Evolutionary conservation across 2,329 filamentous ascomycete genomes (phyloP).

Genomic region (Trichoderma koningii): DNA sequence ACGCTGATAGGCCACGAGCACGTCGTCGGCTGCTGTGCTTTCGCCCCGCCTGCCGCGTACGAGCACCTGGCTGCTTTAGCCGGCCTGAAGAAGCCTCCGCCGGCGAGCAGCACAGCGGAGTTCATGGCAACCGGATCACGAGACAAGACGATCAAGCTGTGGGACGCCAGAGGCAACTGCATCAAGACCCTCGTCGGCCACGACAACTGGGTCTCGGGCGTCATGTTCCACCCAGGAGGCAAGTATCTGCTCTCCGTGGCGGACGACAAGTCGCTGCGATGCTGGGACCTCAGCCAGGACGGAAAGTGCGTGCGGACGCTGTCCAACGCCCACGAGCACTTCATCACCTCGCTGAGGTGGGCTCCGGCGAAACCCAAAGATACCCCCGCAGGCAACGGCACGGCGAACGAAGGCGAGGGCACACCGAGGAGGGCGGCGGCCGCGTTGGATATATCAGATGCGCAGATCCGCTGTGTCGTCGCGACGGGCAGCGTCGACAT

Average conservation of each 20-base stretch:
- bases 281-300: slow-evolving; percentile 91
- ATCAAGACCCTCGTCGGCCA: slow-evolving; percentile 85
- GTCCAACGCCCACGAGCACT: slow-evolving; percentile 75
- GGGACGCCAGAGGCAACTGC: slow-evolving; percentile 80
- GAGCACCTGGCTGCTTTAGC: slow-evolving; percentile 72
- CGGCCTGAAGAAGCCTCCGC: slow-evolving; percentile 79
- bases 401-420: slow-evolving; percentile 38
- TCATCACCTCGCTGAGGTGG: slow-evolving; percentile 85
- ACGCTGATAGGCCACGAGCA: slow-evolving; percentile 87
- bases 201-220: slow-evolving; percentile 87
- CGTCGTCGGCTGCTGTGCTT: slow-evolving; percentile 80
- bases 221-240: slow-evolving; percentile 88
- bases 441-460: slow-evolving; percentile 44
- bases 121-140: slow-evolving; percentile 86
- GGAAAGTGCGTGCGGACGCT: slow-evolving; percentile 85
- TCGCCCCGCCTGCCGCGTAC: slow-evolving; percentile 80
- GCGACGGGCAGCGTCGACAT: slow-evolving; percentile 85
- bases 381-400: slow-evolving; percentile 35
- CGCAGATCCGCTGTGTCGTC: slow-evolving; percentile 79
- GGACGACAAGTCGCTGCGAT: slow-evolving; percentile 89
- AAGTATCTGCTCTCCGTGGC: slow-evolving; percentile 84
- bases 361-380: slow-evolving; percentile 58
- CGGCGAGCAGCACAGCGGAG: slow-evolving; percentile 73
- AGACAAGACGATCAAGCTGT: slow-evolving; percentile 88
- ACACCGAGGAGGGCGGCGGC: slow-evolving; percentile 51